These are phyloP conservation scores for Arthrobotrys pseudoclavata DNA, from an alignment of 2,329 filamentous ascomycete species.

Conservation along the genomic window DNA sequence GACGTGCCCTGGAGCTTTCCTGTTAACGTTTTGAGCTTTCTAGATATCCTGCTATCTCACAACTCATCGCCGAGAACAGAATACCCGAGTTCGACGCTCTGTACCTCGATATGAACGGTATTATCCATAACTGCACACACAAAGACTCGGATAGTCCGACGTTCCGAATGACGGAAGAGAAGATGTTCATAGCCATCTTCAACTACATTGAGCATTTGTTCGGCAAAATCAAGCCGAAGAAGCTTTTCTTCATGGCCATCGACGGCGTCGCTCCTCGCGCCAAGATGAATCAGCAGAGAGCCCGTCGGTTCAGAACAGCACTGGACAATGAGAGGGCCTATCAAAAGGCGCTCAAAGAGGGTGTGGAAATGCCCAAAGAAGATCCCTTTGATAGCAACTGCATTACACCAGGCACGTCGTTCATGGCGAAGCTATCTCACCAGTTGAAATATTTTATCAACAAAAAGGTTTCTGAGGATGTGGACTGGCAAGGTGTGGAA, in stretches of 20 bases:
- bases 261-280: conserved; percentile 96
- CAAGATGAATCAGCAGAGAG: conserved; percentile 99
- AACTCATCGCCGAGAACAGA: conserved; percentile 97
- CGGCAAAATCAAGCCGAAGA: conserved; percentile 97
- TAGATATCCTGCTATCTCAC: conserved; percentile 92
- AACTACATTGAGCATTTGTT: conserved; percentile 99
- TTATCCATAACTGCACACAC: conserved; percentile 99
- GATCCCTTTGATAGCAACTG: conserved; percentile 96
- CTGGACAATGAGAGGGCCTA: conserved; percentile 89
- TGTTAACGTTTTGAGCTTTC: conserved; percentile 5
- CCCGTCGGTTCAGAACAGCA: conserved; percentile 93
- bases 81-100: conserved; percentile 99
- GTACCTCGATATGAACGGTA: conserved; percentile 98
- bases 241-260: conserved; percentile 99
- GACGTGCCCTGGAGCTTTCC: neutral
- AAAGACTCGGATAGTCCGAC: conserved; percentile 93
- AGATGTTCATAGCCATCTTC: conserved; percentile 99
- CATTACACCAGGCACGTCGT: conserved; percentile 96
- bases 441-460: conserved; percentile 99
- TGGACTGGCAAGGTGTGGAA: conserved; percentile 97
- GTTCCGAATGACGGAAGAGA: conserved; percentile 93
- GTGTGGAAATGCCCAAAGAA: conserved; percentile 86
- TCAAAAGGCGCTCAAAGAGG: conserved; percentile 91
- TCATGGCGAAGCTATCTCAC: conserved; percentile 95
- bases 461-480: conserved; percentile 97